Evolutionary conservation across 352 stramenopile genomes (phyloP), one percentile per base, ranked within the genome.

Genomic region (Plasmopara halstedii): DNA sequence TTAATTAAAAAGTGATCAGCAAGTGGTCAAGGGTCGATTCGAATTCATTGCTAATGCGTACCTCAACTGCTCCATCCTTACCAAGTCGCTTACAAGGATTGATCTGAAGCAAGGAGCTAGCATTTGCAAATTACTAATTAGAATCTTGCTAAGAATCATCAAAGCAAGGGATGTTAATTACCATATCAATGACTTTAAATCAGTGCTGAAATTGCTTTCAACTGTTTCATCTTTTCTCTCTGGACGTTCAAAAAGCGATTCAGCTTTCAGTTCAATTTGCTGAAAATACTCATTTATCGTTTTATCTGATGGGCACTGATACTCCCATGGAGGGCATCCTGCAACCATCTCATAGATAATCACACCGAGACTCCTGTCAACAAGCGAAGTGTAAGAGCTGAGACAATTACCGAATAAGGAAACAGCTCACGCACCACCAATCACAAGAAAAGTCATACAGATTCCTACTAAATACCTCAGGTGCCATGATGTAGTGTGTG

Each of bases 401-500:
- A 11, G 9, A 40, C 26, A 21, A 7, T 41, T 19, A 9, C 35
- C 7, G 5, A 44, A 14, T 4, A 33, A 13, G n/a, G 10, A n/a
- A n/a, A 31, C 8, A 46, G 15, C 3, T 3, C 11, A 58, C 63
- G 4, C 53, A 88, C 79, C 79, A 92, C 80, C 80, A 92, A 49
- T 92, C 80, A 37, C 73, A 50, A 36, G 42, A 45, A 46, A 50
- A 41, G 5, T 58, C 63, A 42, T 80, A 70, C 0, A 45, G 35
- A n/a, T 67, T 21, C 4, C 44, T 51, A n/a, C 46, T 51, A 36
- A 74, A 82, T 17, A 92, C 45, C 25, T 92, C 80, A 0, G 80
- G 80, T 1, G 77, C 75, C 64, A 86, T 85, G 37, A 85, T 52
- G 41, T 89, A 92, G 25, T 83, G 73, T 8, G 80, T 92, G 1